Evolutionary conservation across 1,139 yeast genomes (phyloP), one percentile per base, ranked within the genome.

Genomic region (Candida sp.): DNA sequence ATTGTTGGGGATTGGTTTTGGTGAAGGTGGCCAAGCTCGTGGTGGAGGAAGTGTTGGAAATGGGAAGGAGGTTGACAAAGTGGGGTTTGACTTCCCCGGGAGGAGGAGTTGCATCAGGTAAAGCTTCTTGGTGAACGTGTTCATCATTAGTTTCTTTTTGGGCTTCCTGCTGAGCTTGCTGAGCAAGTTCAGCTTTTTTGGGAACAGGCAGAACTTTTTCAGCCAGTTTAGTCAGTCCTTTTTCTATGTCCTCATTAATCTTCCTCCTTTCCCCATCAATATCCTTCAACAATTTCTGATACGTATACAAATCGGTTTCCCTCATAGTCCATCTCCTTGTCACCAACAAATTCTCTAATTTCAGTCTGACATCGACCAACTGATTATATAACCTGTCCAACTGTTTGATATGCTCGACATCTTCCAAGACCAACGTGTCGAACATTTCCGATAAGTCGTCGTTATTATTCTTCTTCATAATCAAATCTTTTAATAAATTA

Each of bases 241-340:
- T 41, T 30, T 52, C 51, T 6, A 41, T 36, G 21, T 68, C 56
- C 36, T 43, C 29, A 27, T 46, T 49, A 11, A 60, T 48, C 5
- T 74, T 68, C 5, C 82, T 72, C 53, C 97, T 72, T 49, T 78
- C 62, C 43, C 79, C 84, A 58, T 91, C 97, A 49, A 91, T 82
- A 45, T 75, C 77, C 55, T 82, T 83, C 50, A 91, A 70, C 49
- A 74, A 75, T 56, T 84, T 81, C 63, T 90, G 96, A 61, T 87
- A 91, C 43, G 77, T 76, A 66, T 87, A 93, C 52, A 93, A 73
- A 64, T 93, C 99, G 0, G 98, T 93, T 58, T 90, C 96, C 58
- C 99, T 80, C 65, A 93, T 73, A 2, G 98, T 91, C 99, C 99
- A 93, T 61, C 98, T 80, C 66, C 97, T 83, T 3, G 99, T 93